Evolutionary conservation across 1,284 basidiomycete species (phyloP), one percentile per base, ranked within the genome.

Genomic region (Mixia osmundae): DNA sequence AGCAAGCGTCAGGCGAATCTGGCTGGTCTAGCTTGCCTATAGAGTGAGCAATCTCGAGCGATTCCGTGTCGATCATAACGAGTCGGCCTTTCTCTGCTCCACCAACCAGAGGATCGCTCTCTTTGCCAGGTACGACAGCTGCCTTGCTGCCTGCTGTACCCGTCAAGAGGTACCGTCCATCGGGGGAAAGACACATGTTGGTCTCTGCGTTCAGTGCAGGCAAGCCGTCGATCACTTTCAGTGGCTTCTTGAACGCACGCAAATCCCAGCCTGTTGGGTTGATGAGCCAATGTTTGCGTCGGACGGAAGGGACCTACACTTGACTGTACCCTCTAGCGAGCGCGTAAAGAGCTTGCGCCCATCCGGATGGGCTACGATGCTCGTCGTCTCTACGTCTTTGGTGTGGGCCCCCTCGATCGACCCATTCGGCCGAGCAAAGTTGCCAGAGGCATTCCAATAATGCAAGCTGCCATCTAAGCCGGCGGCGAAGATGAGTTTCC

Each of bases 311-410:
- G 18, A 69, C 79, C 48, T 56, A 89, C 85, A 56, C 59, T 95
- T 99, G 35, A 95, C 74, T 0, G 80, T 87, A 50, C 82, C 74
- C 58, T 99, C 91, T 2, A 76, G 78, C 16, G 85, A 83, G 45
- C 91, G 65, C 3, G 79, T 83, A 30, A 80, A 64, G 15, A 95
- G 58, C 7, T 72, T 77, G 36, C 65, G 62, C 1, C 76, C 75
- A 53, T 95, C 85, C 27, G 76, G 65, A 4, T 77, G 74, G 52
- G 87, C 91, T 4, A 69, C 67, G 21, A 97, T 55, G 1, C 75
- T 75, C 3, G 80, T 80, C 1, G 75, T 82, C 50, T 82, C 78
- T 0, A 71, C 75, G 25, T 68, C 70, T 53, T 76, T 82, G 18
- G 57, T 58, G 54, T 97, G 91, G 3, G 89, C 89, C 21, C 65